These are phyloP conservation scores for Penicillium sp. DNA, from an alignment of 2,329 filamentous ascomycete genomes.

Conservation along the genomic window DNA sequence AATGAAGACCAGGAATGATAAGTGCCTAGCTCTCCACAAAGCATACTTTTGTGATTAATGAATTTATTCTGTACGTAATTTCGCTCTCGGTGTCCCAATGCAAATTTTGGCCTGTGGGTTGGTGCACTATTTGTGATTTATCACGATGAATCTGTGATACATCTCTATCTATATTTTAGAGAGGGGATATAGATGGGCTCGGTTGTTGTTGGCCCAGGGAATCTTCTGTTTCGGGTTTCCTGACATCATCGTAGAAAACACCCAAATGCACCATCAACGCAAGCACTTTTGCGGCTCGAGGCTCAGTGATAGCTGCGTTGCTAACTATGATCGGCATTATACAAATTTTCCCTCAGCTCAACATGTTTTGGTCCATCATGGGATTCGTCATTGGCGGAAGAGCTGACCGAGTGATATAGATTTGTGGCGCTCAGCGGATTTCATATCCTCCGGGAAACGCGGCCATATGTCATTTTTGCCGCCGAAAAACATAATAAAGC, in stretches of 20 bases:
- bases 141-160: slow-evolving; percentile 11
- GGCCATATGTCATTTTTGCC: slow-evolving; percentile 12
- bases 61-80: slow-evolving; percentile 23
- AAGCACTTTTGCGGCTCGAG: not conserved
- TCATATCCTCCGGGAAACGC: not conserved
- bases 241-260: slow-evolving; percentile 18
- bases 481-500: not conserved
- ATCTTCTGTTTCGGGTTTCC: slow-evolving; percentile 1
- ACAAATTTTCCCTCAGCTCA: not conserved
- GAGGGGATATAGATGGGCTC: not conserved
- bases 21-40: not conserved
- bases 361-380: not conserved
- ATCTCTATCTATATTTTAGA: not conserved
- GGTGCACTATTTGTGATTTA: slow-evolving; percentile 18
- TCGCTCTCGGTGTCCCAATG: slow-evolving; percentile 16
- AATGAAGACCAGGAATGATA: not conserved
- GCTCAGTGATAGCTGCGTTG: slow-evolving; percentile 1
- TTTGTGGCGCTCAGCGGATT: slow-evolving; percentile 1
- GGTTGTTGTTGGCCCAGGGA: slow-evolving; percentile 3
- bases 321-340: not conserved
- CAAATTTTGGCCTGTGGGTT: slow-evolving; percentile 10
- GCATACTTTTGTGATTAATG: slow-evolving; percentile 19
- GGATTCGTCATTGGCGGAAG: slow-evolving; percentile 11
- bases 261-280: not conserved
- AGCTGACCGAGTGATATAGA: slow-evolving; percentile 5